phyloP scores from a whole-genome alignment of 768 basidiomycete genomes.

The Saitozyma podzolica region DNA sequence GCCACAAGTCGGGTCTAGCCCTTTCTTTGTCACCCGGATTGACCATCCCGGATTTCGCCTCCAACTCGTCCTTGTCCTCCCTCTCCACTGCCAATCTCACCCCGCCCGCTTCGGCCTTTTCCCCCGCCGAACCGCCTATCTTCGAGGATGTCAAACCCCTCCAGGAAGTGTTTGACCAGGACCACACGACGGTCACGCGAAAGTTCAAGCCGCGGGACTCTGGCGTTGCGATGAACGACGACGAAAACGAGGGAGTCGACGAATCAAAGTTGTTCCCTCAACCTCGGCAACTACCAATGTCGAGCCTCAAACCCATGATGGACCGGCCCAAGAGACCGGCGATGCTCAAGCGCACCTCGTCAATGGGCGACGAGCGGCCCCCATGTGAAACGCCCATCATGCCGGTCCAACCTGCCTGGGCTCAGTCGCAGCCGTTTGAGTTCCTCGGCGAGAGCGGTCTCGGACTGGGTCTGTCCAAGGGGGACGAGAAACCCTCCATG shows the following conservation, averaged over 20 bases:
- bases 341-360: conserved; percentile 46
- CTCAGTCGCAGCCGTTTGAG: conserved; percentile 31
- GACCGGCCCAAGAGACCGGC: conserved; percentile 25
- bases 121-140: conserved; percentile 43
- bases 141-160: conserved; percentile 51
- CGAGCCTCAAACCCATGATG: conserved; percentile 42
- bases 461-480: conserved; percentile 12
- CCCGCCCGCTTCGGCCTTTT: conserved; percentile 40
- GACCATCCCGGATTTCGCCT: conserved; percentile 38
- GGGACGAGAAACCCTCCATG: conserved; percentile 43
- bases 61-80: conserved; percentile 43
- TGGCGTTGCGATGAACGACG: conserved; percentile 40
- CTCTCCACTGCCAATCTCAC: conserved; percentile 35
- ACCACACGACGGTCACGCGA: conserved; percentile 26
- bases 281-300: conserved; percentile 39
- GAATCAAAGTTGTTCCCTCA: conserved; percentile 5
- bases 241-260: conserved; percentile 5
- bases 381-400: conserved; percentile 37
- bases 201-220: conserved; percentile 51
- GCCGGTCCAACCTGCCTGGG: conserved; percentile 33
- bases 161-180: conserved; percentile 44
- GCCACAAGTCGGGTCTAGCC: conserved; percentile 47
- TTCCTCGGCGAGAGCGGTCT: conserved; percentile 37
- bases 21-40: conserved; percentile 32
- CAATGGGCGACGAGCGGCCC: conserved; percentile 40